phyloP scores from a whole-genome alignment of 305 asterid species.

The Fraxinus sp. region DNA sequence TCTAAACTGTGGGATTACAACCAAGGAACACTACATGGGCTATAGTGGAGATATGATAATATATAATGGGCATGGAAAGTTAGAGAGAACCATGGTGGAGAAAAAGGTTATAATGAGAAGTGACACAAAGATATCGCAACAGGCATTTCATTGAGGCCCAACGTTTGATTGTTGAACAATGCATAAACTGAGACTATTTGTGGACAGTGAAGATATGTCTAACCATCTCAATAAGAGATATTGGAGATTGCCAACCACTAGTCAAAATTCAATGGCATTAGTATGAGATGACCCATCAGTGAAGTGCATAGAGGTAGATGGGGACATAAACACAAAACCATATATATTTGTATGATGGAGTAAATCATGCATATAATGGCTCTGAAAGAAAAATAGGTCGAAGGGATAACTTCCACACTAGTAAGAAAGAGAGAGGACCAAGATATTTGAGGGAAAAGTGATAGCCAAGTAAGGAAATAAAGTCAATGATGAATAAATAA shows the following conservation, averaged over 20 bases:
- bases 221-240: neutral
- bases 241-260: neutral
- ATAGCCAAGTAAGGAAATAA: neutral
- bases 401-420: neutral
- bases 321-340: neutral
- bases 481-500: neutral
- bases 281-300: neutral
- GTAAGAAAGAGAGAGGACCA: neutral
- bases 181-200: neutral
- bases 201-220: neutral
- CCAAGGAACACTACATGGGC: neutral
- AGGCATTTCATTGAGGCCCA: neutral
- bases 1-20: neutral
- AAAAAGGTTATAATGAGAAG: neutral
- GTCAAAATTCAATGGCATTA: neutral
- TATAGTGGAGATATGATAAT: neutral
- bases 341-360: neutral
- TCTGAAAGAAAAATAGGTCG: neutral
- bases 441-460: neutral
- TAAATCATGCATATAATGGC: neutral
- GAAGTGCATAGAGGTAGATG: neutral
- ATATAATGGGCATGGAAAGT: neutral
- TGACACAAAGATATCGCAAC: neutral
- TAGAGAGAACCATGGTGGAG: neutral
- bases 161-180: neutral